These are phyloP conservation scores for Aspergillus ruber DNA, from an alignment of 2,329 filamentous ascomycete genomes.

Conservation along the genomic window DNA sequence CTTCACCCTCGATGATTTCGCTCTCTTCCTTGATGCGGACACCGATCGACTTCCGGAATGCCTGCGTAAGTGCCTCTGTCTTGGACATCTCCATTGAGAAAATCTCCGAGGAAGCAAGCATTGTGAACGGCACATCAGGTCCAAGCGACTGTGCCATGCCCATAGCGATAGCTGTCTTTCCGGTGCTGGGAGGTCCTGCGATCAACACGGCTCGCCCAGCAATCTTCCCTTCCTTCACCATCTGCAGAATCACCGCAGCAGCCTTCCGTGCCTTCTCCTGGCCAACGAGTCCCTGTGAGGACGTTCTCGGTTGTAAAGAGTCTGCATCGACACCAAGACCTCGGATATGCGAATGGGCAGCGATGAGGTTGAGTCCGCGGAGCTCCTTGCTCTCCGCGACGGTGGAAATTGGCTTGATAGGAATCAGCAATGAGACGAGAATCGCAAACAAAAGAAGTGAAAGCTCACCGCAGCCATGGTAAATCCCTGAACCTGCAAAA, in stretches of 20 bases:
- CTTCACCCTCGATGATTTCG: constrained; percentile 98
- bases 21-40: constrained; percentile 98
- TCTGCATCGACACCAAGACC: constrained; percentile 89
- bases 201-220: constrained; percentile 91
- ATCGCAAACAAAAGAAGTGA: not conserved
- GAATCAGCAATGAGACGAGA: constrained; percentile 8
- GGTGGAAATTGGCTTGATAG: constrained; percentile 60
- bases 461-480: constrained; percentile 34
- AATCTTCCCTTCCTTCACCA: constrained; percentile 99
- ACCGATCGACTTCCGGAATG: constrained; percentile 97
- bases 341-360: constrained; percentile 95
- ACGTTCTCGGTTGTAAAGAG: constrained; percentile 75
- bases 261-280: constrained; percentile 96
- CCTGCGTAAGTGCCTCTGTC: constrained; percentile 94
- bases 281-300: constrained; percentile 89
- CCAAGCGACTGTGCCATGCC: constrained; percentile 96
- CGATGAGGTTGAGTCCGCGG: constrained; percentile 92
- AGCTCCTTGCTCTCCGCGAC: constrained; percentile 95
- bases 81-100: constrained; percentile 99
- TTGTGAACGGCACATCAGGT: constrained; percentile 90
- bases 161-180: constrained; percentile 98
- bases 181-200: constrained; percentile 90
- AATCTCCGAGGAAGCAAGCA: constrained; percentile 91
- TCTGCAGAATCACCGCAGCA: constrained; percentile 90
- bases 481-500: constrained; percentile 3